A percentile compares a stretch with the other conserved stretches of the same genome.
These are phyloP conservation scores for Torulaspora maleeae DNA, from an alignment of 805 yeast species.

Conservation along the genomic window DNA sequence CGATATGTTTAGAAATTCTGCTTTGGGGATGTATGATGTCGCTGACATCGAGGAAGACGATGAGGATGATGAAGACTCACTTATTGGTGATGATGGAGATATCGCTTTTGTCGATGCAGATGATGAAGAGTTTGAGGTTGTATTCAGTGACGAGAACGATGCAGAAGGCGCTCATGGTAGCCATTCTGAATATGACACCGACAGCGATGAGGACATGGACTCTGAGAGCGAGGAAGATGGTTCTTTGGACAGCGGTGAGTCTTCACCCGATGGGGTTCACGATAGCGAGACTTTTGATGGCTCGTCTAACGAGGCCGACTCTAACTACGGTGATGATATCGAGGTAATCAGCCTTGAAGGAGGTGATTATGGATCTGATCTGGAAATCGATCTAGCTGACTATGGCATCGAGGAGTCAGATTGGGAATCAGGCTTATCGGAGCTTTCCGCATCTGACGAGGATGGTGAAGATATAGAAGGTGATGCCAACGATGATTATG, in stretches of 20 bases:
- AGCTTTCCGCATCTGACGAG: conserved; percentile 29
- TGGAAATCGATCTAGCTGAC: conserved; percentile 35
- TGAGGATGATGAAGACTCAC: conserved; percentile 48
- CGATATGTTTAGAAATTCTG: conserved; percentile 79
- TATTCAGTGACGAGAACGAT: conserved; percentile 33
- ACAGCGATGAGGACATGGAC: conserved; percentile 16
- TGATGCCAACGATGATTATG: conserved; percentile 19
- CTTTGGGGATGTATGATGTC: conserved; percentile 90
- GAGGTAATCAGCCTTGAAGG: conserved; percentile 29
- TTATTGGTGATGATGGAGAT: conserved; percentile 43
- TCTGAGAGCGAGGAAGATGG: conserved; percentile 32
- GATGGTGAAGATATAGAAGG: conserved; percentile 34
- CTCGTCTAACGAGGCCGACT: conserved; percentile 28
- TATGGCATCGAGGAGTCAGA: conserved; percentile 35
- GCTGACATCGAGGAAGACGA: conserved; percentile 61
- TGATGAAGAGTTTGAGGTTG: conserved; percentile 36
- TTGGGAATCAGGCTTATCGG: conserved; percentile 37
- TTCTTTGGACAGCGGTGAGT: conserved; percentile 17
- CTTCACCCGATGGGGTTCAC: conserved; percentile 33
- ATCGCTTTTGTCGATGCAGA: conserved; percentile 37
- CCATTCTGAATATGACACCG: conserved; percentile 21
- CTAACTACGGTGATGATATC: conserved; percentile 20
- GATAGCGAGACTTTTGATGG: conserved; percentile 27
- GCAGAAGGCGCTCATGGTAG: conserved; percentile 28
- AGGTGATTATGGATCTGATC: conserved; percentile 32